These are phyloP conservation scores for Phlegmacium glaucopus DNA, from an alignment of 768 basidiomycete genomes.

Conservation along the genomic window DNA sequence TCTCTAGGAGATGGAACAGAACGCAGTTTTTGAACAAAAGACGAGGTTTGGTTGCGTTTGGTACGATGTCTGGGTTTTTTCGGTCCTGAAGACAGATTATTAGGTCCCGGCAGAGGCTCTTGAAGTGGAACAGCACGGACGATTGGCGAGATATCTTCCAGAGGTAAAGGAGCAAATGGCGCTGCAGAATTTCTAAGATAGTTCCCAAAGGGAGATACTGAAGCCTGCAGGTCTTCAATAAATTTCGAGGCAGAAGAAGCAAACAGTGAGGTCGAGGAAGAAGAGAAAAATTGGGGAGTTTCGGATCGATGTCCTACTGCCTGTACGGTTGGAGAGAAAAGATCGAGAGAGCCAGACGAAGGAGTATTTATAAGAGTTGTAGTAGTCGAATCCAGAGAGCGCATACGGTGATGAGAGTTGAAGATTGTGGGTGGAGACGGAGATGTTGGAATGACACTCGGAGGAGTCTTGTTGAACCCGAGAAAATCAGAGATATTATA, in stretches of 20 bases:
- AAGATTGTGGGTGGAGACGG: slow-evolving; percentile 4
- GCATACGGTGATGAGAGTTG: slow-evolving; percentile 20
- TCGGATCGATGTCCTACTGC: slow-evolving; percentile 2
- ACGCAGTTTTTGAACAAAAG: slow-evolving; percentile 18
- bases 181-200: slow-evolving; percentile 12
- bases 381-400: slow-evolving; percentile 20
- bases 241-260: slow-evolving; percentile 11
- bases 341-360: slow-evolving; percentile 15
- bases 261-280: slow-evolving; percentile 3
- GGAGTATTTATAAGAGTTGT: slow-evolving; percentile 24
- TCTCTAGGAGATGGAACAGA: slow-evolving; percentile 5
- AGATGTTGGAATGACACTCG: not conserved
- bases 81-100: not conserved
- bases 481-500: slow-evolving; percentile 10
- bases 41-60: slow-evolving; percentile 4
- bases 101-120: not conserved
- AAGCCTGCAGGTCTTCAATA: slow-evolving; percentile 16
- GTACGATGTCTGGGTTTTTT: slow-evolving; percentile 7
- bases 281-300: slow-evolving; percentile 2
- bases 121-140: slow-evolving; percentile 18
- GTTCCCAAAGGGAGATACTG: slow-evolving; percentile 12
- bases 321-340: slow-evolving; percentile 6
- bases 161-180: slow-evolving; percentile 3
- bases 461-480: slow-evolving; percentile 1
- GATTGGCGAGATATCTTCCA: slow-evolving; percentile 27